Conservation (phyloP, 2,329 filamentous ascomycete species). For the Huntiella decipiens region DNA sequence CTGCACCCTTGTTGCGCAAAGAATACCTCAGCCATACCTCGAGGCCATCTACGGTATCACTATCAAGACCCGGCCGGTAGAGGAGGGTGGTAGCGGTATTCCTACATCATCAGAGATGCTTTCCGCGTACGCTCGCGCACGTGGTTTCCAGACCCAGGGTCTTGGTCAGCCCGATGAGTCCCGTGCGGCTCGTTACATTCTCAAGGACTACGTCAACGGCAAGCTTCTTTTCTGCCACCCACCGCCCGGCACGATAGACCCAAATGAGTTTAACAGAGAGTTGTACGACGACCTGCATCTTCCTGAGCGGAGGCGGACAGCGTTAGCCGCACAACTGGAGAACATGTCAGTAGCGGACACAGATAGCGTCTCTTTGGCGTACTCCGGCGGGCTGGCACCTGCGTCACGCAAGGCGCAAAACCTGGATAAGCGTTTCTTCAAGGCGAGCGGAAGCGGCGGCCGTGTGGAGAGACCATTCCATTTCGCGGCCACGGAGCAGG, state of each 20-base stretch:
- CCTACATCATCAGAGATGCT: conserved; percentile 76
- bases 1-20: conserved; percentile 58
- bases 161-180: conserved; percentile 86
- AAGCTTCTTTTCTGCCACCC: conserved; percentile 86
- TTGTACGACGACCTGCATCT: conserved; percentile 72
- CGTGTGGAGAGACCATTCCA: conserved; percentile 69
- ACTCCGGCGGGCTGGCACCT: conserved; percentile 21
- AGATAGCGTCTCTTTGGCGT: conserved; percentile 13
- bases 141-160: conserved; percentile 80
- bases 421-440: conserved; percentile 83
- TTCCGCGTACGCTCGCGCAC: conserved; percentile 65
- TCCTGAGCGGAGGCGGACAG: conserved; percentile 58
- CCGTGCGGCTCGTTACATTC: conserved; percentile 66
- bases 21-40: conserved; percentile 74
- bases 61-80: conserved; percentile 58
- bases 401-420: conserved; percentile 55
- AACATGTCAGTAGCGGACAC: conserved; percentile 23
- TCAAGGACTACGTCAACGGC: conserved; percentile 95
- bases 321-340: conserved; percentile 34
- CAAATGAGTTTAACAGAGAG: conserved; percentile 65
- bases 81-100: conserved; percentile 80
- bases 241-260: conserved; percentile 55
- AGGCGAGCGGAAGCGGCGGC: conserved; percentile 35
- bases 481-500: conserved; percentile 74
- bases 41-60: conserved; percentile 90